Percentiles rank a stretch among this genome's conserved stretches.
These are phyloP conservation scores for Nelumbo lutea DNA, from an alignment of 164 flowering plant genomes.

Conservation along the genomic window DNA sequence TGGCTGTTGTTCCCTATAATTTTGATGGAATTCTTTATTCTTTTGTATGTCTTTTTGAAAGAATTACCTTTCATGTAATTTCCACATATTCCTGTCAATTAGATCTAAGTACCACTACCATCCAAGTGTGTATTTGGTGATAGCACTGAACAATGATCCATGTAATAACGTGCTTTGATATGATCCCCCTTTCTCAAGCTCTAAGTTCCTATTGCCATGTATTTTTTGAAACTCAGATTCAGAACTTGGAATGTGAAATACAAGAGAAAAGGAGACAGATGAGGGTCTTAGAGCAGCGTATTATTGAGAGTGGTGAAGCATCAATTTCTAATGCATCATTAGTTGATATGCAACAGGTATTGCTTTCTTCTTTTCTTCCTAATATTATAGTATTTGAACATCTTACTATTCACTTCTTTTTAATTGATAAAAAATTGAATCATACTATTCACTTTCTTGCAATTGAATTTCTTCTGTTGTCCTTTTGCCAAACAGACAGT, in stretches of 20 bases:
- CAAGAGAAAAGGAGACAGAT: slow-evolving; percentile 78
- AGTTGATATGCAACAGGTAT: slow-evolving; percentile 97
- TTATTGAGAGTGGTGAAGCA: slow-evolving; percentile 78
- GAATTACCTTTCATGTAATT: not conserved
- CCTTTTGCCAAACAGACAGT: slow-evolving; percentile 51
- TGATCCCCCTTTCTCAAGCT: not conserved
- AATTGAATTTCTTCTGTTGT: not conserved
- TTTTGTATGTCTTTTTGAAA: too few relatives aligned
- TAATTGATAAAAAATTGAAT: not conserved
- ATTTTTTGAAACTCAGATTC: slow-evolving; percentile 43
- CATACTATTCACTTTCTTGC: not conserved
- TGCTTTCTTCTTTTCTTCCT: slow-evolving; percentile 3
- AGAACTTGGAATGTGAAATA: slow-evolving; percentile 81
- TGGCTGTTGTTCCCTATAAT: too few relatives aligned
- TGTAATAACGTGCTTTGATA: not conserved
- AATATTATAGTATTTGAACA: not conserved
- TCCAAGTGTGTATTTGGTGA: too few relatives aligned
- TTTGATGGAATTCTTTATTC: too few relatives aligned
- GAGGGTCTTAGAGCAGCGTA: slow-evolving; percentile 76
- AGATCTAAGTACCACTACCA: not conserved
- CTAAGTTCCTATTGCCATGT: not conserved
- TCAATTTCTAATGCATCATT: slow-evolving; percentile 77
- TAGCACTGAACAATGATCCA: not conserved
- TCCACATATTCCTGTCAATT: not conserved
- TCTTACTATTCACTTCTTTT: not conserved